Evolutionary conservation across 2,329 filamentous ascomycete genomes (phyloP).

Genomic region (Ascochyta lentis): DNA sequence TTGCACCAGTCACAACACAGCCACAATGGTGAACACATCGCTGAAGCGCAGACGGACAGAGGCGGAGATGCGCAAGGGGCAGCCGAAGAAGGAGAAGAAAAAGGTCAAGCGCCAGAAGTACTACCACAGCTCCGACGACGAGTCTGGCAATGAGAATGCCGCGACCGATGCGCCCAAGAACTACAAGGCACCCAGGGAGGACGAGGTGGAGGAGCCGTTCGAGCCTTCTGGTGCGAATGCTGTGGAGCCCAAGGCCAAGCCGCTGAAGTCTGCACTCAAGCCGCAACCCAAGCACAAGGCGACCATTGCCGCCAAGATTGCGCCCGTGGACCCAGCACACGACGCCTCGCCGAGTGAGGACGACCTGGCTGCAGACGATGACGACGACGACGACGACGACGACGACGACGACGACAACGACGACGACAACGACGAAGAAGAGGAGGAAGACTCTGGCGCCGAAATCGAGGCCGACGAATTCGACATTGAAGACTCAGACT

Average conservation of each 20-base stretch:
- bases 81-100: constrained; percentile 60
- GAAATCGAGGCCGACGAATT: constrained; percentile 48
- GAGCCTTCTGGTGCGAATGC: constrained; percentile 34
- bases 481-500: constrained; percentile 41
- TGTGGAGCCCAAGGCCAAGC: constrained; percentile 25
- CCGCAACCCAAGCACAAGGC: constrained; percentile 33
- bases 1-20: constrained; percentile 5
- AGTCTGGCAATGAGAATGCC: constrained; percentile 59
- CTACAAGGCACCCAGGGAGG: constrained; percentile 59
- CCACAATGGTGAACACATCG: constrained; percentile 49
- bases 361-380: constrained; percentile 16
- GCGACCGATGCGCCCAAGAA: constrained; percentile 45
- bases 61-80: constrained; percentile 63
- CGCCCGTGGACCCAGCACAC: constrained; percentile 39
- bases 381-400: constrained; percentile 10
- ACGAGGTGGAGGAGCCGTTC: constrained; percentile 48
- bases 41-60: constrained; percentile 65
- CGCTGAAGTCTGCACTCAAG: constrained; percentile 21
- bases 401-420: constrained; percentile 16
- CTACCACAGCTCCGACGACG: constrained; percentile 70
- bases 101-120: constrained; percentile 68
- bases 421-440: constrained; percentile 29
- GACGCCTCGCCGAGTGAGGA: constrained; percentile 36
- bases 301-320: constrained; percentile 33
- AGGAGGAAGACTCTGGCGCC: constrained; percentile 49